A percentile compares a stretch with the other conserved stretches of the same genome.
Conservation (phyloP, 495 filamentous ascomycete genomes). For the Penicillium ochrochloron region DNA sequence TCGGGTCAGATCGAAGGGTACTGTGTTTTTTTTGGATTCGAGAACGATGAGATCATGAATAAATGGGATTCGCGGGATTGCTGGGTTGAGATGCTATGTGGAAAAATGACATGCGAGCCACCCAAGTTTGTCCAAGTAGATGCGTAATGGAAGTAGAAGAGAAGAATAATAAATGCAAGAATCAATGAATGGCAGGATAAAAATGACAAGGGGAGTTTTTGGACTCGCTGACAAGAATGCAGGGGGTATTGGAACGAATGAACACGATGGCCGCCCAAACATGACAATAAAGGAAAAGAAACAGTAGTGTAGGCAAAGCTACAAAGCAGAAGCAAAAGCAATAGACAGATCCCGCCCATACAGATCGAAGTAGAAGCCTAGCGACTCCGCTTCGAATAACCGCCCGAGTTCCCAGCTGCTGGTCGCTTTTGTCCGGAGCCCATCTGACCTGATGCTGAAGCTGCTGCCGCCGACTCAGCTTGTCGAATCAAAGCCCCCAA, state of each 20-base stretch:
- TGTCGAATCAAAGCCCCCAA: constrained; percentile 37
- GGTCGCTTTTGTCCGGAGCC: constrained; percentile 43
- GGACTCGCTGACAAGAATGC: constrained; percentile 20
- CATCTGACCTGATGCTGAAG: constrained; percentile 8
- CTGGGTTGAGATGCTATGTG: not conserved
- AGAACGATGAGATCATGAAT: not conserved
- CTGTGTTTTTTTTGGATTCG: not conserved
- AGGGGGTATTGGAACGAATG: constrained; percentile 38
- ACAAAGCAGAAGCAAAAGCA: not conserved
- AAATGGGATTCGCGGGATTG: not conserved
- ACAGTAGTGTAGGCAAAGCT: not conserved
- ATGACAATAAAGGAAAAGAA: constrained; percentile 19
- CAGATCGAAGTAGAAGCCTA: constrained; percentile 11
- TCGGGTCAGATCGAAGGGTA: not conserved
- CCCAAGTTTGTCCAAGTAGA: not conserved
- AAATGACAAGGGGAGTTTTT: constrained; percentile 1
- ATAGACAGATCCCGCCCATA: not conserved
- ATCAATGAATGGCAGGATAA: not conserved
- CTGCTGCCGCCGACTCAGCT: constrained; percentile 32
- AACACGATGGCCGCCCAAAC: constrained; percentile 31
- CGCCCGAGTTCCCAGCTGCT: constrained; percentile 35
- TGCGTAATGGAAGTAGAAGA: not conserved
- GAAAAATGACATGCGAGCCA: not conserved
- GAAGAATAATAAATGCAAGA: not conserved
- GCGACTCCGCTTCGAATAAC: constrained; percentile 42